Evolutionary conservation across 257 asterid species (phyloP).

Genomic region (Linaria vulgaris): DNA sequence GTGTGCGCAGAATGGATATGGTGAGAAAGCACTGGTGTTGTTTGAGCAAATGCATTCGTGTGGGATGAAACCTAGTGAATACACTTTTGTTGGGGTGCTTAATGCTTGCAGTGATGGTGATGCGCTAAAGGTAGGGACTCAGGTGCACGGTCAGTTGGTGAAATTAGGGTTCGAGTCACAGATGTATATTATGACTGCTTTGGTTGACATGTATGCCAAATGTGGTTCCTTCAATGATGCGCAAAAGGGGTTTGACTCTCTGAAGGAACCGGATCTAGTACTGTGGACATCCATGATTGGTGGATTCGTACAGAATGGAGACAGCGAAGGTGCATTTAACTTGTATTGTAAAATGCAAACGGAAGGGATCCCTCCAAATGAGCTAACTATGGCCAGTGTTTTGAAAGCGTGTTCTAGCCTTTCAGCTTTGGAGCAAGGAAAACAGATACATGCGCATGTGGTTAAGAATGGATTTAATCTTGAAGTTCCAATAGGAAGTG

Average conservation of each 20-base stretch:
- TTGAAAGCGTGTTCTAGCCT: conserved; percentile 80
- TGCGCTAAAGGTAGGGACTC: conserved; percentile 55
- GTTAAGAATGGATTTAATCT: conserved; percentile 66
- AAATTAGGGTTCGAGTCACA: conserved; percentile 69
- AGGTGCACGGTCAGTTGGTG: conserved; percentile 59
- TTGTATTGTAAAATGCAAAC: conserved; percentile 70
- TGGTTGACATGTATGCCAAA: conserved; percentile 90
- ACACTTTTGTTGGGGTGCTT: conserved; percentile 80
- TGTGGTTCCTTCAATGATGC: conserved; percentile 67
- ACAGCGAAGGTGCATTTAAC: conserved; percentile 59
- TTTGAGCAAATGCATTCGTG: conserved; percentile 64
- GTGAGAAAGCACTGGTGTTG: conserved; percentile 57
- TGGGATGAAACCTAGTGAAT: conserved; percentile 69
- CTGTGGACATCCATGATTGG: conserved; percentile 88
- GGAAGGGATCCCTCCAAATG: conserved; percentile 66
- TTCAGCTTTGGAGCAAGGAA: conserved; percentile 84
- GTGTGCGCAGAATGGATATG: conserved; percentile 65
- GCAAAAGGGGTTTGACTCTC: conserved; percentile 56
- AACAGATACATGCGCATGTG: conserved; percentile 72
- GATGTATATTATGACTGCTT: conserved; percentile 68
- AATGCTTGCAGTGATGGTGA: conserved; percentile 71
- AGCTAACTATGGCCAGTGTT: conserved; percentile 72
- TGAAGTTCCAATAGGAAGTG: conserved; percentile 81
- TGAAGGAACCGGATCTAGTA: conserved; percentile 63
- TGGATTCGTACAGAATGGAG: conserved; percentile 78